These are phyloP conservation scores for Heliocybe sulcata DNA, from an alignment of 1,284 basidiomycete genomes.

Conservation along the genomic window DNA sequence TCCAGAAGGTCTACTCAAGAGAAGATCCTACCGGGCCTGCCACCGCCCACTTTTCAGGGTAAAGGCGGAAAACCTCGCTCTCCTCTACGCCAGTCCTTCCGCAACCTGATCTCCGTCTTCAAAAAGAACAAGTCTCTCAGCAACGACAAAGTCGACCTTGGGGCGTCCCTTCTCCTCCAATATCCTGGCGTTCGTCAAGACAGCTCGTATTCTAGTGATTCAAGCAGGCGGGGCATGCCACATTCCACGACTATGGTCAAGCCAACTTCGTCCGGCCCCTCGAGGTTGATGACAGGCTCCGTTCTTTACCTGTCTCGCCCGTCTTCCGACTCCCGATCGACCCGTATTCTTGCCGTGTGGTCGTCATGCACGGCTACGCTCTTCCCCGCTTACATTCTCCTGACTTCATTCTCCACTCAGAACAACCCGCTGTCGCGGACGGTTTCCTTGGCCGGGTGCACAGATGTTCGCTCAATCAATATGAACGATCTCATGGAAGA, in stretches of 20 bases:
- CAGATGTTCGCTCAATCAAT: slow-evolving; percentile 54
- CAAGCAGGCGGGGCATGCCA: neutral
- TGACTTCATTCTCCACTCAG: slow-evolving; percentile 37
- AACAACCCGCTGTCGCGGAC: slow-evolving; percentile 37
- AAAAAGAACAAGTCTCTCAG: slow-evolving; percentile 39
- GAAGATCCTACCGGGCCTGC: neutral
- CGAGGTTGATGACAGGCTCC: slow-evolving; percentile 26
- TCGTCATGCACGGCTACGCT: slow-evolving; percentile 42
- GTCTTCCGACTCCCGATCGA: slow-evolving; percentile 14
- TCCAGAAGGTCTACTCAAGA: neutral
- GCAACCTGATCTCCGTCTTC: slow-evolving; percentile 57
- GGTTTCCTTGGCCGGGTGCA: slow-evolving; percentile 43
- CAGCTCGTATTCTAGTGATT: slow-evolving; percentile 3
- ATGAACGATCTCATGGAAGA: slow-evolving; percentile 32
- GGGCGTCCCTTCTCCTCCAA: neutral
- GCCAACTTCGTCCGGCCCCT: neutral
- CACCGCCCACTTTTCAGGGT: slow-evolving; percentile 7
- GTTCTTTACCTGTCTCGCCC: slow-evolving; percentile 43
- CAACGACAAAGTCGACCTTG: slow-evolving; percentile 17
- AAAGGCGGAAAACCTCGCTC: slow-evolving; percentile 26
- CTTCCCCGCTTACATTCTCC: slow-evolving; percentile 35
- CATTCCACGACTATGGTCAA: neutral
- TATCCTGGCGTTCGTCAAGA: slow-evolving; percentile 1
- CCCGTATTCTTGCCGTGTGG: slow-evolving; percentile 38
- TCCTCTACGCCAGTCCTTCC: slow-evolving; percentile 57